Evolutionary conservation across 495 filamentous ascomycete species (phyloP).

Genomic region (Alectoria sarmentosa): DNA sequence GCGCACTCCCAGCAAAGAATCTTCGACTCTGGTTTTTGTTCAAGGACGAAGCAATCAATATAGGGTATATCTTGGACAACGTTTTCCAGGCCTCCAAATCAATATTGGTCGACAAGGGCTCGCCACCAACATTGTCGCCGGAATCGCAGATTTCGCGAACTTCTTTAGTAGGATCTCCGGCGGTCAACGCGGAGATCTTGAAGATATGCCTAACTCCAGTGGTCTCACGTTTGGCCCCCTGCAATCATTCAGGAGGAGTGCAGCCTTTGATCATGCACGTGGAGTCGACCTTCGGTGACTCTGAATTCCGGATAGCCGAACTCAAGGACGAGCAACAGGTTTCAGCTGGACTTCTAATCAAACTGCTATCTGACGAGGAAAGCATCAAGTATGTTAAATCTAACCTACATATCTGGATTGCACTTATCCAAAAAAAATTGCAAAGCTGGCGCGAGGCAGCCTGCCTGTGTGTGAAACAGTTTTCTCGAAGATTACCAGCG

Average conservation of each 20-base stretch:
- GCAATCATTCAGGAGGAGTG: background rate
- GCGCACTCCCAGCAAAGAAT: background rate
- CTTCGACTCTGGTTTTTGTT: conserved; percentile 14
- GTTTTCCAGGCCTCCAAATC: background rate
- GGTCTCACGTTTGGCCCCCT: background rate
- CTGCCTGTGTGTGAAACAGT: background rate
- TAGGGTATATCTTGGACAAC: background rate
- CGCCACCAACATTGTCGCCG: background rate
- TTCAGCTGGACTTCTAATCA: background rate
- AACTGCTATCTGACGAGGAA: background rate
- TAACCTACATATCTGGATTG: background rate
- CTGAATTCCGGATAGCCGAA: background rate
- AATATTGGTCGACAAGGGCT: conserved; percentile 1
- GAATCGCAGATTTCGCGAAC: background rate
- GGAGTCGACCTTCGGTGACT: background rate
- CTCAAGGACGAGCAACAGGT: background rate
- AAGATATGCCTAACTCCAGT: background rate
- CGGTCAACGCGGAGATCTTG: background rate
- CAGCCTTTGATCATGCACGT: background rate
- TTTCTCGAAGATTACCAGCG: no score
- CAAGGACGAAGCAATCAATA: conserved; percentile 1
- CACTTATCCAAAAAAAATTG: background rate
- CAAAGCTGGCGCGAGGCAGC: background rate
- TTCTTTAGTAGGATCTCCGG: background rate
- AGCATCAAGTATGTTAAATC: background rate